Evolutionary conservation across 2,329 filamentous ascomycete species (phyloP).

Genomic region (Pseudogymnoascus sp.): DNA sequence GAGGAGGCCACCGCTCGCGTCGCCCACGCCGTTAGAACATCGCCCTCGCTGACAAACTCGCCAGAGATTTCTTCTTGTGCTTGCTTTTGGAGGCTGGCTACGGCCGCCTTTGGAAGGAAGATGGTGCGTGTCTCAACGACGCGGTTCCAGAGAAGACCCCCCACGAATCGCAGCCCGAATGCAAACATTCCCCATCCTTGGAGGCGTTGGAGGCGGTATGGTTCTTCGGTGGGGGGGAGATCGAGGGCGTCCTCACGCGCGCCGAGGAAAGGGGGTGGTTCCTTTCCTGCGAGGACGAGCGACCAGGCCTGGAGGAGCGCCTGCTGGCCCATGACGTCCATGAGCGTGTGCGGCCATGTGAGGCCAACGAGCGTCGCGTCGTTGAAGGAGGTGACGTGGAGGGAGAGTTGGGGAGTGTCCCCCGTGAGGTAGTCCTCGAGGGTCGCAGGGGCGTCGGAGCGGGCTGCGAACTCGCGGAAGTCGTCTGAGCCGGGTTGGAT

Average conservation of each 20-base stretch:
- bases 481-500: conserved; percentile 24
- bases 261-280: conserved; percentile 29
- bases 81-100: conserved; percentile 26
- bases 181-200: conserved; percentile 23
- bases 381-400: conserved; percentile 41
- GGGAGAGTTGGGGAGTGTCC: conserved; percentile 38
- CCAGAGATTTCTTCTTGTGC: conserved; percentile 27
- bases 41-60: conserved; percentile 38
- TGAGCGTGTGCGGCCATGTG: conserved; percentile 39
- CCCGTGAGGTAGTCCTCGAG: conserved; percentile 34
- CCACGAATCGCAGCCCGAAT: conserved; percentile 31
- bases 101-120: conserved; percentile 30
- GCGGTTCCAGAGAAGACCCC: conserved; percentile 27
- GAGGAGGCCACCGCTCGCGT: conserved; percentile 23
- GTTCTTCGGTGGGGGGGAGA: conserved; percentile 20
- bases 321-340: conserved; percentile 37
- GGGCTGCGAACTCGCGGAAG: conserved; percentile 23
- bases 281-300: conserved; percentile 35
- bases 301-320: conserved; percentile 40
- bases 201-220: conserved; percentile 23
- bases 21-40: conserved; percentile 37
- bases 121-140: conserved; percentile 30
- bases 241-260: conserved; percentile 31
- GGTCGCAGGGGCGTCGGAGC: conserved; percentile 22
- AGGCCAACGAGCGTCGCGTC: conserved; percentile 43